phyloP scores from a whole-genome alignment of 106 monocot genomes.

The Triglochin maritima region DNA sequence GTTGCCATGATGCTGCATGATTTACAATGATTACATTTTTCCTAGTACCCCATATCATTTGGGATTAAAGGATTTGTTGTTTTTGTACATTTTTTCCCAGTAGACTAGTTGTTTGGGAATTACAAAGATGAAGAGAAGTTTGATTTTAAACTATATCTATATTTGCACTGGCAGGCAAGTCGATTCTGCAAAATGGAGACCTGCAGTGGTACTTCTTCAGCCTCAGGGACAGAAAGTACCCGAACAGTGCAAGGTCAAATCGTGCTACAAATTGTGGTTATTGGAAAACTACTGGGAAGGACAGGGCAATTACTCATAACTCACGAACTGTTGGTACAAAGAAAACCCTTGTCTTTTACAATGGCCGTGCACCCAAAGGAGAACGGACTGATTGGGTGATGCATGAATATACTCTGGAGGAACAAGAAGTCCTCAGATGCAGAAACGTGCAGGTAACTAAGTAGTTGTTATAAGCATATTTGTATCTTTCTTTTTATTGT shows the following conservation, averaged over 20 bases:
- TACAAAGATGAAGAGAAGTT: too few relatives aligned
- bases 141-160: background rate
- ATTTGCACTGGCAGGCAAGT: constrained; percentile 39
- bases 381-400: constrained; percentile 87
- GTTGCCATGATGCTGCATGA: too few relatives aligned
- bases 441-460: background rate
- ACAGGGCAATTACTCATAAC: constrained; percentile 46
- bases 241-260: constrained; percentile 76
- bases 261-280: constrained; percentile 61
- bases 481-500: background rate
- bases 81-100: too few relatives aligned
- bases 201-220: constrained; percentile 96
- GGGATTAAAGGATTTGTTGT: too few relatives aligned
- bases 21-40: too few relatives aligned
- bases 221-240: constrained; percentile 81
- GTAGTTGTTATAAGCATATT: background rate
- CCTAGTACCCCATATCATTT: too few relatives aligned
- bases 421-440: constrained; percentile 29
- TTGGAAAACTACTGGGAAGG: constrained; percentile 95
- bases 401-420: constrained; percentile 84
- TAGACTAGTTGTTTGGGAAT: too few relatives aligned
- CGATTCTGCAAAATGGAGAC: constrained; percentile 54
- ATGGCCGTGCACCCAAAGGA: constrained; percentile 74
- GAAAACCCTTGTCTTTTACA: constrained; percentile 87
- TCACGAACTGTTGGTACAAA: constrained; percentile 61